Base-by-base conservation (phyloP, 1,284 basidiomycete genomes). In the Boletus subluridellus region DNA sequence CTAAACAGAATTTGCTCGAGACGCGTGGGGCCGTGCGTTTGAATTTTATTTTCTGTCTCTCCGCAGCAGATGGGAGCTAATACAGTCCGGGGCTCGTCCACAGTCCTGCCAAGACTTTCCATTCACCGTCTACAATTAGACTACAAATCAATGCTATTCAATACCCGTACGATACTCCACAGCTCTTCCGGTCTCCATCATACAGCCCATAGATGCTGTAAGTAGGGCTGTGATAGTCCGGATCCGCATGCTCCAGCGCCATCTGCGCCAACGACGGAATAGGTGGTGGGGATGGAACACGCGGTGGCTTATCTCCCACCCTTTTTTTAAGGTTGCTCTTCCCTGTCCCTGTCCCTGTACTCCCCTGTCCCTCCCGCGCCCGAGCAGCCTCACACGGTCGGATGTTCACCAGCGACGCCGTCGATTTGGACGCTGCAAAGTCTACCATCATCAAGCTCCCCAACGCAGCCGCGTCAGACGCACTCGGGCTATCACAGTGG, bases 151-250 rank as follows among this genome's bases (percentile, higher is more conserved):
- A 46, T 1, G n/a, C 11, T 6, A 39, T 17, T 63, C 55, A 66
- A 57, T 63, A 62, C 6, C 69, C 73, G 26, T 61, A 72, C 10
- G 69, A 75, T 49, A 69, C 66, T 2, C 67, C 69, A 47, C 76
- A 74, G 61, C 84, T 85, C 75, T 83, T 88, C 67, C 82, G 75
- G 57, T 86, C 84, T 21, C 74, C 76, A 58, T 84, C 85, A 66
- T 90, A 91, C 64, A 90, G 65, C 47, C 86, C 86, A 66, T 87
- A 91, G 57, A 91, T 83, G 68, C 89, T 91, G 63, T 91, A 91
- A 5, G 89, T 91, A 26, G 89, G 88, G 65, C 89, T 90, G 62
- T 83, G 78, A 62, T 91, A 90, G 44, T 83, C 82, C 2, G 82
- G 79, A 59, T 87, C 82, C 4, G 75, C 71, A 61, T 87, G 85